A percentile compares a stretch with the other conserved stretches of the same genome.
Evolutionary conservation across 2,329 filamentous ascomycete genomes (phyloP).

Genomic region (Hyphodiscus sp.): DNA sequence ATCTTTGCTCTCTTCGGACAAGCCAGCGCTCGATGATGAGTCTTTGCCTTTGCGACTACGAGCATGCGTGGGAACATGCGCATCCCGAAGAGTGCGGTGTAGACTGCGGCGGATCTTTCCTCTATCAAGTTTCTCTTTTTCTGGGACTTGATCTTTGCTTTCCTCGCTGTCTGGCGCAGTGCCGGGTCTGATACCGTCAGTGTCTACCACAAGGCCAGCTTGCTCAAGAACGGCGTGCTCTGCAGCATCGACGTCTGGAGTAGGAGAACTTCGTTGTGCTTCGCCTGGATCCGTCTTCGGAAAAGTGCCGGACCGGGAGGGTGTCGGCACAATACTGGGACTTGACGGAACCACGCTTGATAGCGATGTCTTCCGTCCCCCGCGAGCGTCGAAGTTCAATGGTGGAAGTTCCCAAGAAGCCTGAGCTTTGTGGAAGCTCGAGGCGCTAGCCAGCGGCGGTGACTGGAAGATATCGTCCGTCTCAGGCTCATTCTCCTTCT

Average conservation of each 20-base stretch:
- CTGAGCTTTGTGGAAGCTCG: conserved; percentile 35
- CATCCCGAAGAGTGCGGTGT: conserved; percentile 82
- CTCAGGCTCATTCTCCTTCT: conserved; percentile 31
- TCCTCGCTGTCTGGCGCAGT: conserved; percentile 33
- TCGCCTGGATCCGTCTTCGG: conserved; percentile 28
- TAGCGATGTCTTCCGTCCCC: conserved; percentile 36
- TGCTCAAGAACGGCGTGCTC: conserved; percentile 64
- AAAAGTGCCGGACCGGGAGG: conserved; percentile 29
- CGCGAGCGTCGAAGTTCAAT: conserved; percentile 31
- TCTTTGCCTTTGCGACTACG: conserved; percentile 74
- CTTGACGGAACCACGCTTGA: conserved; percentile 35
- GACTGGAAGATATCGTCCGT: conserved; percentile 43
- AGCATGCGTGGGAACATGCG: conserved; percentile 58
- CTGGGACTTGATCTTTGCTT: conserved; percentile 20
- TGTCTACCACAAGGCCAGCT: conserved; percentile 52
- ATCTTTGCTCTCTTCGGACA: conserved; percentile 43
- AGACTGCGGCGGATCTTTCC: conserved; percentile 70
- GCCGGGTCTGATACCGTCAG: conserved; percentile 32
- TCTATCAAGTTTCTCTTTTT: conserved; percentile 30
- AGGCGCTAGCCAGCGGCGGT: conserved; percentile 36
- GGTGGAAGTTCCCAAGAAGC: conserved; percentile 39
- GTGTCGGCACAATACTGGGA: conserved; percentile 23
- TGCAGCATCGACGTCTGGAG: conserved; percentile 45
- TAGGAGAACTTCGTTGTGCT: conserved; percentile 28
- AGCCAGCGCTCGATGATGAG: conserved; percentile 50